These are phyloP conservation scores for Circinella minor DNA, from an alignment of 371 early-diverging fungal species.

Conservation along the genomic window DNA sequence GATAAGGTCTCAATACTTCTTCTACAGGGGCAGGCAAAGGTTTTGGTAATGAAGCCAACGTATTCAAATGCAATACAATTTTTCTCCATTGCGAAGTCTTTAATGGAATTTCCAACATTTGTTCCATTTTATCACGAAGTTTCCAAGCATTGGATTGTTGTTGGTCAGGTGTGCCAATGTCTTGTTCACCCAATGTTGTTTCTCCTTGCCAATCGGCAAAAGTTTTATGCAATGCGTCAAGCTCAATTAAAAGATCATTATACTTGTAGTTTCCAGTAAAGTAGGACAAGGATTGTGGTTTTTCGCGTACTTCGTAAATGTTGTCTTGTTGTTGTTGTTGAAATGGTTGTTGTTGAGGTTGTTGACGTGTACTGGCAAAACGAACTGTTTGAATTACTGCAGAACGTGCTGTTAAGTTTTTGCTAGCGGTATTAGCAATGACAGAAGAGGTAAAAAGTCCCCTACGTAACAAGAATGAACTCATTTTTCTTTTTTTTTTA, in stretches of 20 bases:
- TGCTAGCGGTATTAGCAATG: not conserved
- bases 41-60: conserved; percentile 57
- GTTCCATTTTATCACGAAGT: conserved; percentile 58
- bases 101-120: conserved; percentile 58
- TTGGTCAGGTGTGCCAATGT: not conserved
- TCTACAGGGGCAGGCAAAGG: conserved; percentile 55
- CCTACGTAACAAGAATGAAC: conserved; percentile 8
- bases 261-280: conserved; percentile 89
- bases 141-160: conserved; percentile 54
- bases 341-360: conserved; percentile 6
- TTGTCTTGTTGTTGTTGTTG: conserved; percentile 27
- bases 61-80: conserved; percentile 58
- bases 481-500: not conserved
- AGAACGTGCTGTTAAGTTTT: not conserved
- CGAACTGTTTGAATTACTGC: not conserved
- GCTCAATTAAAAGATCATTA: conserved; percentile 73
- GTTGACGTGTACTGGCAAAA: no score
- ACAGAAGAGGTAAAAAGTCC: not conserved
- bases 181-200: not conserved
- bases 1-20: conserved; percentile 47
- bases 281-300: conserved; percentile 79
- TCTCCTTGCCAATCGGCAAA: conserved; percentile 39
- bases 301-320: conserved; percentile 44
- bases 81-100: conserved; percentile 71
- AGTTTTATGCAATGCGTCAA: conserved; percentile 68